Evolutionary conservation across 495 filamentous ascomycete genomes (phyloP), one percentile per base, ranked within the genome.

Genomic region (Cercophora newfieldiana): DNA sequence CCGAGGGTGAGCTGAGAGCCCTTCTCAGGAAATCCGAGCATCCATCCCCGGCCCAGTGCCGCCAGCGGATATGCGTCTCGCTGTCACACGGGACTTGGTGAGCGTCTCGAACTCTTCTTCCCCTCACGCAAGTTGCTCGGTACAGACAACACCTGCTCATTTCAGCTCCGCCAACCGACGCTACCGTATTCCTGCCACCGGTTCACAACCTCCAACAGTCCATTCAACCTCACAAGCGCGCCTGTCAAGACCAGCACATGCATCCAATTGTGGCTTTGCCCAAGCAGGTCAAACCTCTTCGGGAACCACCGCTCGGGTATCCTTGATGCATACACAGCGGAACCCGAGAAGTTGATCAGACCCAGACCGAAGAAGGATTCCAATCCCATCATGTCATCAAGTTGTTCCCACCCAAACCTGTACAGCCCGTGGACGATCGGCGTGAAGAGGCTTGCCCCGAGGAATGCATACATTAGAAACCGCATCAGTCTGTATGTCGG

Each of bases 241-340:
- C 53, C 33, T 0, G 63, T 50, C 16, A 65, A 24, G 22, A 65
- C 63, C 22, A 65, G 24, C 1, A 65, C 31, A 29, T 65, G 54
- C 63, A 65, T 65, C 51, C 63, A 65, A 16, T 65, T 65, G 54
- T 58, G 63, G n/a, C 63, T 65, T 25, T 65, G 51, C 10, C 63
- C 63, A 2, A 65, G 24, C 16, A 65, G 37, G 16, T 65, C 54
- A n/a, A 65, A 64, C 24, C 53, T n/a, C 62, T 33, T n/a, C 24
- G 62, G 62, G 28, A 57, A 64, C 62, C 62, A 64, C 21, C 62
- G 47, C 33, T 64, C 62, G 2, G 62, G 62, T 29, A 64, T 22
- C 51, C 62, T 37, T 28, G 51, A 28, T 1, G 60, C 60, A 31
- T 63, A 63, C 6, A 63, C 18, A n/a, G 60, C 60, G 12, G 60